A percentile compares a stretch with the other conserved stretches of the same genome.
phyloP scores from a whole-genome alignment of 164 flowering plant genomes.

The Stephania cephalantha region DNA sequence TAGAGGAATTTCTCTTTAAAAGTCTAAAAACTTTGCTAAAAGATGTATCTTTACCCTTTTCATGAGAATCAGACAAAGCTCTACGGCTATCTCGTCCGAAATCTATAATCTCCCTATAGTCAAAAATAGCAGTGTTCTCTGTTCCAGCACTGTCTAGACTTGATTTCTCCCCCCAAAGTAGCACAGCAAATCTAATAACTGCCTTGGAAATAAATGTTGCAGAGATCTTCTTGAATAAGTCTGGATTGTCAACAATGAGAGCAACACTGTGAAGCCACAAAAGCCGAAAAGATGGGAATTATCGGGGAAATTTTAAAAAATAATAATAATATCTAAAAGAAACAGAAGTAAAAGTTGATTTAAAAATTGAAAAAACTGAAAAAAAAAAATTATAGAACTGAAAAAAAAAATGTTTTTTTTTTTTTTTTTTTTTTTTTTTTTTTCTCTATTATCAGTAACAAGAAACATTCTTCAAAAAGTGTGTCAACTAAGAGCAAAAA shows the following conservation, averaged over 20 bases:
- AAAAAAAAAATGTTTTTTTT: background rate
- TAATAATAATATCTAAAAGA: background rate
- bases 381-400: background rate
- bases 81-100: constrained; percentile 58
- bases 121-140: constrained; percentile 40
- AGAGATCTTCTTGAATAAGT: constrained; percentile 51
- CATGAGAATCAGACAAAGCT: constrained; percentile 32
- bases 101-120: constrained; percentile 52
- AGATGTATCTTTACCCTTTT: constrained; percentile 38
- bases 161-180: constrained; percentile 93
- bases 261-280: constrained; percentile 53
- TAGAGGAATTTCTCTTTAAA: background rate
- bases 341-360: background rate
- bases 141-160: constrained; percentile 24
- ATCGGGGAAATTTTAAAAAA: background rate
- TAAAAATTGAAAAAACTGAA: background rate
- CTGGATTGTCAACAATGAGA: constrained; percentile 73
- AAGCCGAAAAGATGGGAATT: constrained; percentile 5
- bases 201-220: constrained; percentile 45
- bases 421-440: no score
- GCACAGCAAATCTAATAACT: constrained; percentile 48
- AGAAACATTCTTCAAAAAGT: no score
- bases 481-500: no score
- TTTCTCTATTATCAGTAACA: background rate
- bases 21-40: background rate